Conservation (phyloP, 163 green algal species). For the Scenedesmus sp. region DNA sequence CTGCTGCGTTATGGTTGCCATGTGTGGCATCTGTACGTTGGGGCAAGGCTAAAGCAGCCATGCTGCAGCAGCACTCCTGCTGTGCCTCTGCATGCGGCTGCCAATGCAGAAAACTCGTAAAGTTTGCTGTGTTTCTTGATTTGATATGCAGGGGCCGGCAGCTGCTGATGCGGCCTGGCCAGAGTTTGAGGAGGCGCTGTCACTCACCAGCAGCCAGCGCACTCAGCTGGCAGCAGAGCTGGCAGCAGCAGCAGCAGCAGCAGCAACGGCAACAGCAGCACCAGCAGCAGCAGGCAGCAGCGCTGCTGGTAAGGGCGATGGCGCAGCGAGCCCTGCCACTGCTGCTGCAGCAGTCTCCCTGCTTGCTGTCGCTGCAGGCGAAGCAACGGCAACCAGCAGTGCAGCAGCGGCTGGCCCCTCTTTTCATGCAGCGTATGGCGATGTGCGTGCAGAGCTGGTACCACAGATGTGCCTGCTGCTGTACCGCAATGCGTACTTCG, state of each 20-base stretch:
- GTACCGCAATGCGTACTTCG: neutral
- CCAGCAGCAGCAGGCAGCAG: neutral
- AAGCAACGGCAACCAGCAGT: neutral
- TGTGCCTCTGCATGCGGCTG: neutral
- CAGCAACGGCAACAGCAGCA: neutral
- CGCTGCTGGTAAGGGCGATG: neutral
- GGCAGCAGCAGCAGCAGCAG: neutral
- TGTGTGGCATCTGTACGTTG: neutral
- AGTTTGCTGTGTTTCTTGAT: neutral
- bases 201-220: slow-evolving; percentile 10
- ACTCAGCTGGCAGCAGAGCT: neutral
- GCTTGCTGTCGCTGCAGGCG: neutral
- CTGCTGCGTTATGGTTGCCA: neutral
- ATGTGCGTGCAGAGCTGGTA: slow-evolving; percentile 7
- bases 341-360: neutral
- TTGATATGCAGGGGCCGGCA: neutral
- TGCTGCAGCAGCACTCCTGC: neutral
- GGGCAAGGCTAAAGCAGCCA: neutral
- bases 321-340: neutral
- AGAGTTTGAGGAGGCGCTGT: neutral
- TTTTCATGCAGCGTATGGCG: no score
- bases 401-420: neutral
- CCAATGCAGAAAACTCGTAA: no score
- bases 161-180: neutral
- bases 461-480: slow-evolving; percentile 37